Percentiles rank a stretch among this genome's conserved stretches.
Evolutionary conservation across 2,329 filamentous ascomycete species (phyloP).

Genomic region (Cladosporium sp.): DNA sequence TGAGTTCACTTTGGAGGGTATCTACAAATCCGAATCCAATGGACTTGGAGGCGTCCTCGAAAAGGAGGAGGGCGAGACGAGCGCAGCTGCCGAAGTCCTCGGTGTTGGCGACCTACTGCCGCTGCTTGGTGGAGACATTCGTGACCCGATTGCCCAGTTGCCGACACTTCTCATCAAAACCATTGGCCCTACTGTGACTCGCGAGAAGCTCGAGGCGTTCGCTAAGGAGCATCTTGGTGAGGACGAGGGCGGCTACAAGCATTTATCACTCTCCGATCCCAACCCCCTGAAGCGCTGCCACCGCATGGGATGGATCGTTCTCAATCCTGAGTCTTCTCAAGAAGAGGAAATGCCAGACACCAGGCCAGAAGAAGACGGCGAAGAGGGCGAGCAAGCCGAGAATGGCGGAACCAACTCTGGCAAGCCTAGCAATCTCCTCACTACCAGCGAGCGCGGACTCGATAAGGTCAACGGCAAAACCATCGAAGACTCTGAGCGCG

Average conservation of each 20-base stretch:
- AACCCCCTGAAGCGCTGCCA: conserved; percentile 97
- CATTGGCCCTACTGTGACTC: conserved; percentile 91
- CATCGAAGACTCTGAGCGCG: conserved; percentile 79
- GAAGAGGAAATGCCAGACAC: conserved; percentile 61
- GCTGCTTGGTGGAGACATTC: conserved; percentile 75
- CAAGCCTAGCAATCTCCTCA: conserved; percentile 3
- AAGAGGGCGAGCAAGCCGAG: conserved; percentile 48
- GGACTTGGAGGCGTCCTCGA: conserved; percentile 80
- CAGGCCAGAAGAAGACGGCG: conserved; percentile 56
- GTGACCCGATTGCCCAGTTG: conserved; percentile 82
- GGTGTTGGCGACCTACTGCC: conserved; percentile 89
- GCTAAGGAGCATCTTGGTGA: conserved; percentile 93
- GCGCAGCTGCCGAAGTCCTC: conserved; percentile 87
- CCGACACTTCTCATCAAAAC: conserved; percentile 97
- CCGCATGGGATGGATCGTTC: conserved; percentile 96
- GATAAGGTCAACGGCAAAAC: conserved; percentile 97
- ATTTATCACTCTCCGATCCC: conserved; percentile 91
- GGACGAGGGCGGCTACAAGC: conserved; percentile 87
- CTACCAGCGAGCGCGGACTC: conserved; percentile 65
- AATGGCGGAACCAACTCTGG: conserved; percentile 13
- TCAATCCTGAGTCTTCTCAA: conserved; percentile 71
- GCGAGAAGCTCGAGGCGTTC: conserved; percentile 87
- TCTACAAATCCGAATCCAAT: conserved; percentile 90
- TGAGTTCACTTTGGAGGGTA: conserved; percentile 88
- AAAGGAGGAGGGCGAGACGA: conserved; percentile 93